Conservation (phyloP, 75 land plant genomes). For the Picea glauca region DNA sequence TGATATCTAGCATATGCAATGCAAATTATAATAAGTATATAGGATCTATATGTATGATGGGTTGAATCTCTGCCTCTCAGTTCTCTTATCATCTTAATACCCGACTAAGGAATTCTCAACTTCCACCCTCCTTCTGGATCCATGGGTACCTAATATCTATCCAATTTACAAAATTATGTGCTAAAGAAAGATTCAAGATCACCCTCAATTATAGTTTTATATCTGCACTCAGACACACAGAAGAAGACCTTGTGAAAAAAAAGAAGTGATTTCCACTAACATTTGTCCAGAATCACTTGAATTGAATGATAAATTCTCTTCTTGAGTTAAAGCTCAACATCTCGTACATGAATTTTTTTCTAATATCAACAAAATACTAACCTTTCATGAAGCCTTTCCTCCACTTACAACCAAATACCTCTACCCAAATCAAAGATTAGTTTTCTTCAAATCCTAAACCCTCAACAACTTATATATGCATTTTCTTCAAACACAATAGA, state of each 20-base stretch:
- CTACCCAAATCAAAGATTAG: too few relatives aligned
- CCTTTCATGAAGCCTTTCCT: not conserved
- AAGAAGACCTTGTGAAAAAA: not conserved
- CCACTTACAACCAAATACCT: too few relatives aligned
- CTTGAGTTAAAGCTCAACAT: not conserved
- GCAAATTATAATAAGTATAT: constrained; percentile 61
- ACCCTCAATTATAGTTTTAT: not conserved
- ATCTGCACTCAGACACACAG: too few relatives aligned
- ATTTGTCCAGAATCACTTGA: not conserved
- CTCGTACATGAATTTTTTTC: not conserved
- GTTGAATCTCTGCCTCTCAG: constrained; percentile 1
- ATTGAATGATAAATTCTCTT: not conserved
- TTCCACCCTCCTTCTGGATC: not conserved
- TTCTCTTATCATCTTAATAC: not conserved
- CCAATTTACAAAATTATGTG: not conserved
- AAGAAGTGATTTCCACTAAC: not conserved
- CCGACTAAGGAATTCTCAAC: not conserved
- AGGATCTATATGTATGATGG: constrained; percentile 32
- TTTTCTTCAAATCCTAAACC: too few relatives aligned
- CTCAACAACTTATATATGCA: too few relatives aligned
- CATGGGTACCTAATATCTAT: not conserved
- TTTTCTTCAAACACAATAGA: too few relatives aligned
- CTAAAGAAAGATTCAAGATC: not conserved
- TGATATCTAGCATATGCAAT: constrained; percentile 78
- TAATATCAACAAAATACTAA: not conserved